Conservation (phyloP, 768 basidiomycete genomes). For the Hydnomerulius pinastri region DNA sequence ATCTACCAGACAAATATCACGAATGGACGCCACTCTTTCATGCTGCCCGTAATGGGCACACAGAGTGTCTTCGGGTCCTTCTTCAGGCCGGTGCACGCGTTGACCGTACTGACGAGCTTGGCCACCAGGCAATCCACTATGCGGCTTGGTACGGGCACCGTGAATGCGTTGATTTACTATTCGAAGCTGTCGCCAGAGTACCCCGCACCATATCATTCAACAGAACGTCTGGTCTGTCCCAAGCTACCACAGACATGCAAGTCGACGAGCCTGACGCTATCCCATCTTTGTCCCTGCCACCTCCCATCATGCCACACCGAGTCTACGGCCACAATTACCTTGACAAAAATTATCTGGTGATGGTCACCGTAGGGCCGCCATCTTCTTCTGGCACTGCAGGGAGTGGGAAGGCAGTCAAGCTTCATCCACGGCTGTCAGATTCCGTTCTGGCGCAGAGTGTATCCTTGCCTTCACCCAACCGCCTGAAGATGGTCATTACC, state of each 20-base stretch:
- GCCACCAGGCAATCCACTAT: conserved; percentile 86
- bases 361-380: conserved; percentile 73
- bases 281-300: conserved; percentile 91
- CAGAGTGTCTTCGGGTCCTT: conserved; percentile 72
- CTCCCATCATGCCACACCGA: conserved; percentile 97
- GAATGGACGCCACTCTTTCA: conserved; percentile 99
- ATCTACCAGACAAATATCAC: conserved; percentile 92
- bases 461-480: conserved; percentile 67
- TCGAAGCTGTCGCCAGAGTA: conserved; percentile 38
- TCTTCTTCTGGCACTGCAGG: conserved; percentile 39
- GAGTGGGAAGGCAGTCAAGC: conserved; percentile 54
- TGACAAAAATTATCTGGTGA: conserved; percentile 82
- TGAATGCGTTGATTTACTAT: conserved; percentile 61
- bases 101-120: conserved; percentile 79
- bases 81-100: conserved; percentile 78
- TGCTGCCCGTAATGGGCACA: conserved; percentile 85
- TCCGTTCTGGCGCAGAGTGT: conserved; percentile 67
- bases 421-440: conserved; percentile 75
- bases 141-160: conserved; percentile 96
- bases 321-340: conserved; percentile 97
- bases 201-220: conserved; percentile 15
- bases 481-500: conserved; percentile 94
- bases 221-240: conserved; percentile 21
- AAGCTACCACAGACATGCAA: conserved; percentile 33
- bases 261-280: conserved; percentile 87